phyloP scores from a whole-genome alignment of 306 rosid species.

The Cicer judaicum region DNA sequence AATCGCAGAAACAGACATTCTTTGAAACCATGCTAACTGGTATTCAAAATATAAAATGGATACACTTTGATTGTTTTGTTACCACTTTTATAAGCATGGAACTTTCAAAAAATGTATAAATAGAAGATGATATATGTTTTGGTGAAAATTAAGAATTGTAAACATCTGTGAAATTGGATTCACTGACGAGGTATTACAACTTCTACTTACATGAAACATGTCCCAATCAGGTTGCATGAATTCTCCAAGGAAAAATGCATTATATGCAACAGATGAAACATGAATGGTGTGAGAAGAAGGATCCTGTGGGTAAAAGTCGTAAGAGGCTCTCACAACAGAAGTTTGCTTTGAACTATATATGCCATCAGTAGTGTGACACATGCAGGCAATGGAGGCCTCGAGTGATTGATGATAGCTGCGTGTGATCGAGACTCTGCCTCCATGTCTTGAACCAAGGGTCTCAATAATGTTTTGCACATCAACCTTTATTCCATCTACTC shows the following conservation, averaged over 20 bases:
- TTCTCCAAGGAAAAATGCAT: slow-evolving; percentile 91
- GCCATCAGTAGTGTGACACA: slow-evolving; percentile 97
- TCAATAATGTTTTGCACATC: slow-evolving; percentile 96
- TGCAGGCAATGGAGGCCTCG: slow-evolving; percentile 86
- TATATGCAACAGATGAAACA: slow-evolving; percentile 90
- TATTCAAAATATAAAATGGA: too few species aligned
- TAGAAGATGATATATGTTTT: too few species aligned
- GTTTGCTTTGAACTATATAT: slow-evolving; percentile 88
- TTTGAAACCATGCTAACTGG: too few species aligned
- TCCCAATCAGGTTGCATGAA: slow-evolving; percentile 99
- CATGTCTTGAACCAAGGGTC: slow-evolving; percentile 92
- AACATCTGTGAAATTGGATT: not conserved
- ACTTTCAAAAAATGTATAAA: too few species aligned
- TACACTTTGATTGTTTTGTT: not conserved
- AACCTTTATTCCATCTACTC: slow-evolving; percentile 96
- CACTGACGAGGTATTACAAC: not conserved
- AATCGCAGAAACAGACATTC: too few species aligned
- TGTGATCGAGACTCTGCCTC: slow-evolving; percentile 88
- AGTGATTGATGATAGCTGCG: slow-evolving; percentile 89
- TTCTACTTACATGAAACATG: slow-evolving; percentile 93
- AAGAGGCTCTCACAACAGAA: slow-evolving; percentile 89
- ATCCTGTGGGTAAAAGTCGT: slow-evolving; percentile 88
- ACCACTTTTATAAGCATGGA: not conserved
- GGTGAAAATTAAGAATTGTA: not conserved
- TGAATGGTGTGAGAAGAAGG: slow-evolving; percentile 95